Base-by-base conservation (phyloP, 805 yeast genomes). In the Candida pini region DNA sequence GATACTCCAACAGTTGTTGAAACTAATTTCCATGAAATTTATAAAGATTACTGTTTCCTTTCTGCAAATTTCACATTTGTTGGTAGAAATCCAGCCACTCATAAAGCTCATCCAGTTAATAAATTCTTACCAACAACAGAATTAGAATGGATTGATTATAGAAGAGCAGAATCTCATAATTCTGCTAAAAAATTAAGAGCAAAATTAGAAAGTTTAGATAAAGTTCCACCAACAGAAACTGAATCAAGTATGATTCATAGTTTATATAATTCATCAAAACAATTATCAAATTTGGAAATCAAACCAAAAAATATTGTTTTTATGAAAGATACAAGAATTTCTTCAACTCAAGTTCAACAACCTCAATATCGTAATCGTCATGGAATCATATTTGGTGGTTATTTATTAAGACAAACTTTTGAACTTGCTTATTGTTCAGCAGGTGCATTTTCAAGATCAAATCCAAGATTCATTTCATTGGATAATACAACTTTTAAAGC, bases 361-460 rank as follows among this genome's bases (percentile, higher is more conserved):
- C 97, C 97, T 2, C 97, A 89, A 64, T 89, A 88, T 64, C 76
- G 97, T 62, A 89, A 89, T 66, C 76, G 96, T 56, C 96, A 89
- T 56, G 83, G 94, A 4, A 87, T 88, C 86, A 85, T 89, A 30
- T 89, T 89, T 59, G 97, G 97, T 49, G 97, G 97, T 19, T 89
- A 89, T 53, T 65, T 89, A 52, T 73, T 89, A 68, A 77, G 96
- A 59, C 95, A 88, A 62, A 78, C 95, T 2, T 89, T 89, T 56
- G 97, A 89, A 58, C 73, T 89, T 51, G 97, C 96, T 1, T 89
- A 88, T 56, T 87, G 95, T 61, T 77, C 90, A 13, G 87, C 95
- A 6, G 95, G 95, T 5, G 84, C 94, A 2, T 87, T 89, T 51
- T 68, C 96, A 2, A 78, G 78, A 45, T 78, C 90, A 12, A 77